phyloP scores from a whole-genome alignment of 345 rosid genomes.

The Cardiospermum halicacabum region DNA sequence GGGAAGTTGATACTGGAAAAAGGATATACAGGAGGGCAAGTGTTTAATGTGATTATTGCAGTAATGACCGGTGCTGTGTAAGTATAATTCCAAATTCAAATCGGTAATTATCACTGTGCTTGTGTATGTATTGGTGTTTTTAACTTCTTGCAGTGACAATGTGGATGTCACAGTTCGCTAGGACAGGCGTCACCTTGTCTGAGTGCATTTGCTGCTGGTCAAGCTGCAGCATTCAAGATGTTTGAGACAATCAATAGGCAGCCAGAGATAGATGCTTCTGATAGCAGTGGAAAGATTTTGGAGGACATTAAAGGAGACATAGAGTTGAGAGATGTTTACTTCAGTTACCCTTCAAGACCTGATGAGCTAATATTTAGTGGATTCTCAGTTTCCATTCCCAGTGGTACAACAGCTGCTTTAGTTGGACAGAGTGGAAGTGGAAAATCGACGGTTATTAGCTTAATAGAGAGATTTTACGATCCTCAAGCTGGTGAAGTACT shows the following conservation, averaged over 20 bases:
- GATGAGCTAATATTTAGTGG: constrained; percentile 59
- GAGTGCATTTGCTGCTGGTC: constrained; percentile 71
- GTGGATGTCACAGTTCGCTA: constrained; percentile 49
- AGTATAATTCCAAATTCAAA: constrained; percentile 15
- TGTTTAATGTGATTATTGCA: constrained; percentile 63
- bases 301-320: constrained; percentile 65
- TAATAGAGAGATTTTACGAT: constrained; percentile 81
- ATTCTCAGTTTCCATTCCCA: constrained; percentile 56
- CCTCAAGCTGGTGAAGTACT: constrained; percentile 60
- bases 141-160: not conserved
- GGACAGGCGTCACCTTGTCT: constrained; percentile 80
- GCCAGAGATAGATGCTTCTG: constrained; percentile 62
- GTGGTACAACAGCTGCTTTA: constrained; percentile 67
- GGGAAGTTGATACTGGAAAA: constrained; percentile 66
- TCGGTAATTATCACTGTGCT: not conserved
- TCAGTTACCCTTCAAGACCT: constrained; percentile 79
- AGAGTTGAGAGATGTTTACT: constrained; percentile 57
- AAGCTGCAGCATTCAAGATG: constrained; percentile 77
- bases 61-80: constrained; percentile 78
- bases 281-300: constrained; percentile 43
- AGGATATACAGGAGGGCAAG: constrained; percentile 72
- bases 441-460: constrained; percentile 69
- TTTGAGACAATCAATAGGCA: constrained; percentile 67
- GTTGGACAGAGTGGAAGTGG: constrained; percentile 94
- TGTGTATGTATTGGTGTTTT: no score